phyloP scores from a whole-genome alignment of 441 rosid species.

The Mallotus japonicus region DNA sequence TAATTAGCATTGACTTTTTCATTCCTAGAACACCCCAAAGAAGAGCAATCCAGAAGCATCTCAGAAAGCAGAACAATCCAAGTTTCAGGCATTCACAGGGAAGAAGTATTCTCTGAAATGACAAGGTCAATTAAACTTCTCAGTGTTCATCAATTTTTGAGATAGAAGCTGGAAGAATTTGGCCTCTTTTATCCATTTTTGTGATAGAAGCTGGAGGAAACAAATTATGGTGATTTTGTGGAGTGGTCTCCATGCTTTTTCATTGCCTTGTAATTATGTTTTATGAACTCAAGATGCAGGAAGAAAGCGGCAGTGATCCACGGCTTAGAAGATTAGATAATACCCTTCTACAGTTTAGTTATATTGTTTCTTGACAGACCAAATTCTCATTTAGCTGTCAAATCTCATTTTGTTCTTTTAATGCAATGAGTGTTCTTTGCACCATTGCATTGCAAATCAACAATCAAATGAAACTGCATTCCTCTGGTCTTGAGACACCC shows the following conservation, averaged over 20 bases:
- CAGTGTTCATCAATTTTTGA: neutral
- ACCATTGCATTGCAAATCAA: too few species aligned
- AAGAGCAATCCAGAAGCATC: constrained; percentile 33
- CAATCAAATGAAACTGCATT: too few species aligned
- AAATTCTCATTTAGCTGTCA: neutral
- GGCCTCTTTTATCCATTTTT: too few species aligned
- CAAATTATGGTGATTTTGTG: neutral
- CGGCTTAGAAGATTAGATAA: neutral
- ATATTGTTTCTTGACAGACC: neutral
- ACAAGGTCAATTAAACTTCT: constrained; percentile 13
- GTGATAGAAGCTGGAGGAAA: neutral
- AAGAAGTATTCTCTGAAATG: constrained; percentile 53
- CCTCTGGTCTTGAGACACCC: too few species aligned
- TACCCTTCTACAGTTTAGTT: neutral
- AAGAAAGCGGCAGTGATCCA: neutral
- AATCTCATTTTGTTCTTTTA: too few species aligned
- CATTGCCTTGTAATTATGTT: neutral
- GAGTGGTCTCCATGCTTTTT: neutral
- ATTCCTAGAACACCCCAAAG: constrained; percentile 31
- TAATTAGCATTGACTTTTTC: neutral
- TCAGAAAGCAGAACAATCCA: constrained; percentile 37
- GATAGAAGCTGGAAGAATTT: neutral
- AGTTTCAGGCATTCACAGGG: constrained; percentile 57
- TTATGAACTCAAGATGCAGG: neutral
- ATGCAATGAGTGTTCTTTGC: too few species aligned